Base-by-base conservation (phyloP, 345 rosid species). In the Hevea brasiliensis region DNA sequence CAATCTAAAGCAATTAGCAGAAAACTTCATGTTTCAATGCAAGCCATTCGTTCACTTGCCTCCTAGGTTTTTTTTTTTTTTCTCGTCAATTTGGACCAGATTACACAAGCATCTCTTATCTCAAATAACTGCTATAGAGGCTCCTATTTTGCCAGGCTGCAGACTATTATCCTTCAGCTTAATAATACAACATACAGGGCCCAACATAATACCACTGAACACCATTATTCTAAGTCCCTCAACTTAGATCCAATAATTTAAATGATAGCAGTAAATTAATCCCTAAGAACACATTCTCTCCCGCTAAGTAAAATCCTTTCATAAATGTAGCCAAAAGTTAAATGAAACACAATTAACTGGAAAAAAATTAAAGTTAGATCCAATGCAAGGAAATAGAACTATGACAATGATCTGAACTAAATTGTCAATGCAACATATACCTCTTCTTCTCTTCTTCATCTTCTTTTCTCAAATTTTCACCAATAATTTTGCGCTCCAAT, bases 371-470 rank as follows among this genome's bases (percentile, higher is more conserved):
- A 32, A 47, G 59, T 7, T 70, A 45, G 74, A 70, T 42, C 35
- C 42, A 48, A 76, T 61, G 15, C 57, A 55, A n/a, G 61, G 20
- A 32, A 27, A 37, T 48, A 56, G 17, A 54, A 44, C 60, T 54
- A 59, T 15, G 12, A 77, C 26, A 68, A n/a, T 11, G 63, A 54
- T 27, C 45, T 14, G 35, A 23, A 61, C 47, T 60, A 41, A 69
- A 63, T 72, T 53, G 65, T 32, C 14, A 59, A 18, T 40, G 56
- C 57, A 55, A 57, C 7, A 68, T 83, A 76, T 89, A 95, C 99
- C 99, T 92, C 86, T 85, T 95, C 79, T 85, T 90, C 82, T 89
- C 92, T 81, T 90, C 97, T 76, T 72, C 81, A 57, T 89, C 98
- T 83, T 91, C 97, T 83, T 85, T 87, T 83, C 79, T 89, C 82